Evolutionary conservation across 202 grass and related monocot genomes (phyloP).

Genomic region (Digitaria exilis): DNA sequence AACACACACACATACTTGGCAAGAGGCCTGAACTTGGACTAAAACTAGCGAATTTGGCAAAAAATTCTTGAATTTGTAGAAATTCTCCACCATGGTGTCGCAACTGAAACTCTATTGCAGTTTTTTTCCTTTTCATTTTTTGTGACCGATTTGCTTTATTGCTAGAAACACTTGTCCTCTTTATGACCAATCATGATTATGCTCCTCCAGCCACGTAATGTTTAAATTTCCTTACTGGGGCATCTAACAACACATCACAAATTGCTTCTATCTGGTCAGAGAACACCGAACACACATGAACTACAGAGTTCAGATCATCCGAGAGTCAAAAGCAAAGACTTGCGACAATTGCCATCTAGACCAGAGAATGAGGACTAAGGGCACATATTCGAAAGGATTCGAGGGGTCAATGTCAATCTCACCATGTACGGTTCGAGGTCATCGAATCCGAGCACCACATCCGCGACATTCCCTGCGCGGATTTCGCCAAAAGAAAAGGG

Average conservation of each 20-base stretch:
- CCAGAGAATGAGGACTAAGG: background rate
- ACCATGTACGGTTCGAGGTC: conserved; percentile 69
- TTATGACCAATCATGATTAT: background rate
- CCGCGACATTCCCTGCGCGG: conserved; percentile 56
- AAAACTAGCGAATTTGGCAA: background rate
- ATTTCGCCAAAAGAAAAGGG: conserved; percentile 3
- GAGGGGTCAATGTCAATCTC: conserved; percentile 2
- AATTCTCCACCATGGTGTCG: background rate
- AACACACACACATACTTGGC: too few relatives aligned
- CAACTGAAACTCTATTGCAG: background rate
- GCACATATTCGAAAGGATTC: conserved; percentile 19
- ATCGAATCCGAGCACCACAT: conserved; percentile 83
- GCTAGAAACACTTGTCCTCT: background rate
- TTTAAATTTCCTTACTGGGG: background rate
- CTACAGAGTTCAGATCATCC: background rate
- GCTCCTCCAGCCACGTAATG: background rate
- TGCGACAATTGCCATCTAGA: background rate
- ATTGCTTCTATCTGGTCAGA: background rate
- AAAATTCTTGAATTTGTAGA: too few relatives aligned
- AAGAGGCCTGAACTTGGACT: background rate
- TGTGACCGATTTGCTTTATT: background rate
- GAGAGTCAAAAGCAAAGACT: background rate
- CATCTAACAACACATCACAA: background rate
- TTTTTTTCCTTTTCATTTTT: background rate
- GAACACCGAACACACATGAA: background rate